A percentile compares a stretch with the other conserved stretches of the same genome.
Conservation (phyloP, 768 basidiomycete species). For the Peribolospora baueri region DNA sequence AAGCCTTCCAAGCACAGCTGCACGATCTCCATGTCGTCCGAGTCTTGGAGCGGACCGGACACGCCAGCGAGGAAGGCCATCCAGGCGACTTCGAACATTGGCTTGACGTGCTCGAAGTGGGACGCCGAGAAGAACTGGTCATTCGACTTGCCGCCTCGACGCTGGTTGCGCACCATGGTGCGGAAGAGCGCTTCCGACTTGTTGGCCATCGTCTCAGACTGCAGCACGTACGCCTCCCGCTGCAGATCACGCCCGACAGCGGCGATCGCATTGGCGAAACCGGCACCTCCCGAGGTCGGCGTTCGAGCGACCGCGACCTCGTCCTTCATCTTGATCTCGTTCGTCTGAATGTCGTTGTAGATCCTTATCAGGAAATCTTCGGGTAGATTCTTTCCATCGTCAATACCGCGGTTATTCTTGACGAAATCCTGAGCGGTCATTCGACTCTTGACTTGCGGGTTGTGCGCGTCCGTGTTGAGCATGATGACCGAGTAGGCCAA, state of each 20-base stretch:
- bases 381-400: constrained; percentile 65
- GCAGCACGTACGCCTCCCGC: constrained; percentile 81
- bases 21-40: constrained; percentile 77
- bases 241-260: constrained; percentile 84
- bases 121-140: constrained; percentile 94
- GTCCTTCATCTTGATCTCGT: constrained; percentile 98
- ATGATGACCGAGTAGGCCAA: constrained; percentile 85
- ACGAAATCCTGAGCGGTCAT: constrained; percentile 83
- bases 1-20: constrained; percentile 84
- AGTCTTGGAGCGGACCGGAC: constrained; percentile 80
- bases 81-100: constrained; percentile 99
- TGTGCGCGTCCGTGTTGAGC: constrained; percentile 94
- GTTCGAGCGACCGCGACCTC: constrained; percentile 37
- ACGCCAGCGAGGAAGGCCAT: constrained; percentile 90
- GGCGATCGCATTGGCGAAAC: constrained; percentile 42
- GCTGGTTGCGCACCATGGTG: constrained; percentile 73
- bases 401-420: constrained; percentile 90
- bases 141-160: constrained; percentile 33
- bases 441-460: constrained; percentile 54
- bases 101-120: constrained; percentile 81
- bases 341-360: constrained; percentile 68
- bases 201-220: constrained; percentile 84
- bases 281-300: neutral
- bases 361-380: constrained; percentile 56
- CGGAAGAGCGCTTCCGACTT: constrained; percentile 91